Conservation (phyloP, 106 monocot species). For the Narthecium ossifragum region DNA sequence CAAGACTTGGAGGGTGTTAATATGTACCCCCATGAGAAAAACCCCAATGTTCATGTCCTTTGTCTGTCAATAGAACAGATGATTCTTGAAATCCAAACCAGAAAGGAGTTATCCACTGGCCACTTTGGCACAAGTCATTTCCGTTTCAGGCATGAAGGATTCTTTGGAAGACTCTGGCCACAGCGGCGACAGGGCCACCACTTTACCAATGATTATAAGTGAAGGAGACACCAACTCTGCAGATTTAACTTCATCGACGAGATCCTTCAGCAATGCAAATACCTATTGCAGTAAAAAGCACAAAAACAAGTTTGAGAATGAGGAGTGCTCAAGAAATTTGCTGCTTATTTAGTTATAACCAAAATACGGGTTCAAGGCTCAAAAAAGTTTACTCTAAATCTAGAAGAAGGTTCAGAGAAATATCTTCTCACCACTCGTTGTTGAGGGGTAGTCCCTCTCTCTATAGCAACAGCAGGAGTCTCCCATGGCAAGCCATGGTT, state of each 20-base stretch:
- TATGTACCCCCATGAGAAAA: no score
- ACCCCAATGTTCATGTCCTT: no score
- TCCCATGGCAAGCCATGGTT: constrained; percentile 58
- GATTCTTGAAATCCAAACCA: no score
- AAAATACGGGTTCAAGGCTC: no score
- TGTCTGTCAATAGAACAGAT: no score
- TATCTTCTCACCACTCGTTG: constrained; percentile 58
- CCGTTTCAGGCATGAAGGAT: background rate
- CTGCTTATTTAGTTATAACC: no score
- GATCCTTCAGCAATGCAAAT: constrained; percentile 59
- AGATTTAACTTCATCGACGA: constrained; percentile 61
- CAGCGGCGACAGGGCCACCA: constrained; percentile 71
- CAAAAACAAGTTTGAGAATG: no score
- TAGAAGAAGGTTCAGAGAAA: background rate
- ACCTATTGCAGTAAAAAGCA: constrained; percentile 25
- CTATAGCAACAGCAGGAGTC: constrained; percentile 89
- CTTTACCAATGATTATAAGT: constrained; percentile 81
- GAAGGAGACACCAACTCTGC: constrained; percentile 75
- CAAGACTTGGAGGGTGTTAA: no score
- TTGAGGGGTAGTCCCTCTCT: constrained; percentile 92
- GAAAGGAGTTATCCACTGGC: constrained; percentile 7
- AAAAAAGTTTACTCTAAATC: no score
- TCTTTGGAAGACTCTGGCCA: constrained; percentile 42
- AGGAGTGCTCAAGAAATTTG: no score
- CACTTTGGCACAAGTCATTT: background rate